phyloP scores from a whole-genome alignment of 306 rosid genomes.

The Trifolium dubium region DNA sequence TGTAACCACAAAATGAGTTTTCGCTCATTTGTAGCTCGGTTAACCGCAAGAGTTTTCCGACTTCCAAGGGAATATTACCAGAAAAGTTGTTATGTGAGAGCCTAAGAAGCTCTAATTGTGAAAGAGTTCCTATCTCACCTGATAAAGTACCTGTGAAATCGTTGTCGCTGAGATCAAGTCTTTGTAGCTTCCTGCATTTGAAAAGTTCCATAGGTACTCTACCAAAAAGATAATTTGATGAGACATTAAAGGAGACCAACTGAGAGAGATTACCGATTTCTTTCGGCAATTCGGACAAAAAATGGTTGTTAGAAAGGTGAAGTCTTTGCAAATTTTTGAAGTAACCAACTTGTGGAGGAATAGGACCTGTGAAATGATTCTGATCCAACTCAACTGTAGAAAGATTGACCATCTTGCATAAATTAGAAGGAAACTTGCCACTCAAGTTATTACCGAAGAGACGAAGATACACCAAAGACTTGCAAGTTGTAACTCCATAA shows the following conservation, averaged over 20 bases:
- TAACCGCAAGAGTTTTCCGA: conserved; percentile 60
- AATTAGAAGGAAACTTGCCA: conserved; percentile 66
- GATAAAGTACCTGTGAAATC: conserved; percentile 57
- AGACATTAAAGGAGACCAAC: conserved; percentile 67
- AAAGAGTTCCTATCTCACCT: conserved; percentile 62
- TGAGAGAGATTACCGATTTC: conserved; percentile 69
- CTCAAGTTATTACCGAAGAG: conserved; percentile 58
- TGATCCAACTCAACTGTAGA: conserved; percentile 63
- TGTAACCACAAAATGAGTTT: conserved; percentile 66
- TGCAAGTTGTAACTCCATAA: conserved; percentile 51
- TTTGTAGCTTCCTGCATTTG: conserved; percentile 67
- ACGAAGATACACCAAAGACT: conserved; percentile 64
- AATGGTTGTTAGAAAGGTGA: conserved; percentile 61
- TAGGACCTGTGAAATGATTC: conserved; percentile 63
- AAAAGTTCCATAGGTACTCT: conserved; percentile 58
- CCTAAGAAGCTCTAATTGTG: conserved; percentile 63
- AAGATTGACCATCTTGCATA: conserved; percentile 65
- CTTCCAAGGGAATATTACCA: conserved; percentile 55
- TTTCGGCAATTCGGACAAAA: conserved; percentile 60
- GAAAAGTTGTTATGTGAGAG: conserved; percentile 67
- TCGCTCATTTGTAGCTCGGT: conserved; percentile 77
- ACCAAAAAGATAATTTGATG: conserved; percentile 61
- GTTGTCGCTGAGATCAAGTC: conserved; percentile 73
- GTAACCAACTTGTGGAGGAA: conserved; percentile 65
- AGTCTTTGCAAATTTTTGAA: conserved; percentile 70